These are phyloP conservation scores for Apophysomyces trapeziformis DNA, from an alignment of 371 early-diverging fungal genomes.

Conservation along the genomic window DNA sequence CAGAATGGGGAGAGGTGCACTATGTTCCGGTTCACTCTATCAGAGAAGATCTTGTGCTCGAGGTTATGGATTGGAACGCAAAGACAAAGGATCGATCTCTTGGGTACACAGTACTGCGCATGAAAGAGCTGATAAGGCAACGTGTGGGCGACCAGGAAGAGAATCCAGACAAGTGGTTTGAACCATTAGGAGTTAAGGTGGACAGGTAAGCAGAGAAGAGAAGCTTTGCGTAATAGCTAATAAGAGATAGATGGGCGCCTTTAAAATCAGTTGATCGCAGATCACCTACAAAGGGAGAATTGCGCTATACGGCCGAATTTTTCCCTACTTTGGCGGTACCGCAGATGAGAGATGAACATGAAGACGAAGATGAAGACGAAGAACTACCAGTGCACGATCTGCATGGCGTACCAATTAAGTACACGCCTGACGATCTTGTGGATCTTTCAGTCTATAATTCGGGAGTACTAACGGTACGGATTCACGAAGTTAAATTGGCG, in stretches of 20 bases:
- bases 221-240: not conserved
- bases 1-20: conserved; percentile 85
- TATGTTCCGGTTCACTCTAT: conserved; percentile 73
- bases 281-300: conserved; percentile 57
- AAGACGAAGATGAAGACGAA: conserved; percentile 14
- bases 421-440: conserved; percentile 51
- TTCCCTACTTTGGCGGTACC: conserved; percentile 65
- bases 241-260: conserved; percentile 62
- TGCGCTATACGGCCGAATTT: conserved; percentile 71
- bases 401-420: conserved; percentile 33
- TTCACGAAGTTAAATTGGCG: conserved; percentile 46
- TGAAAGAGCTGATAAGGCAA: conserved; percentile 52
- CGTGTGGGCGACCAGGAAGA: conserved; percentile 40
- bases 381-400: conserved; percentile 29
- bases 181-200: conserved; percentile 29
- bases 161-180: conserved; percentile 47
- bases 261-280: conserved; percentile 62
- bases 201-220: conserved; percentile 31
- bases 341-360: conserved; percentile 18
- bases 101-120: conserved; percentile 60
- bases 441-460: conserved; percentile 44
- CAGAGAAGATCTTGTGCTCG: conserved; percentile 71
- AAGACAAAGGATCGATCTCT: conserved; percentile 66
- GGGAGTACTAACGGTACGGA: conserved; percentile 43
- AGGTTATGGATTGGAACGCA: conserved; percentile 81